Percentiles rank a stretch among this genome's conserved stretches.
These are phyloP conservation scores for Takashimella koratensis DNA, from an alignment of 1,284 basidiomycete species.

Conservation along the genomic window DNA sequence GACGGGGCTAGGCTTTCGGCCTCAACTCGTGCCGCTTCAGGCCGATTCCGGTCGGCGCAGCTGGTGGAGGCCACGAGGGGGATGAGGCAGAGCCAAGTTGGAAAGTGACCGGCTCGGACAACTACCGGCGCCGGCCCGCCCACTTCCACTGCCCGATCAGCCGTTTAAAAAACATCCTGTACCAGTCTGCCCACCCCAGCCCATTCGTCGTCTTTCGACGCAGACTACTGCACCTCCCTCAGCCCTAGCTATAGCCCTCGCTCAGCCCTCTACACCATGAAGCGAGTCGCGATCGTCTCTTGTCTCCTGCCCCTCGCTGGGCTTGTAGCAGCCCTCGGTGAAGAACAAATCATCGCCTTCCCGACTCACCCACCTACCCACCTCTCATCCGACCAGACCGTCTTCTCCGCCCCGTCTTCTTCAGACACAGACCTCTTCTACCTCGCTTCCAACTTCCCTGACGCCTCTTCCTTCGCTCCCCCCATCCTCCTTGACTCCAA, in stretches of 20 bases:
- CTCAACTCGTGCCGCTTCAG: not conserved
- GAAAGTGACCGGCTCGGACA: not conserved
- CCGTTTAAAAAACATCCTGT: not conserved
- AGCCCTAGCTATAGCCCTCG: not conserved
- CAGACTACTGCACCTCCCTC: not conserved
- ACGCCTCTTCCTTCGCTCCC: not conserved
- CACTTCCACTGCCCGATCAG: not conserved
- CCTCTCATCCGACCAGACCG: not conserved
- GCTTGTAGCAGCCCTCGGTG: not conserved
- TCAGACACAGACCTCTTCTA: not conserved
- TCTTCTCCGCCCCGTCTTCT: not conserved
- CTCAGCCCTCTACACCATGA: not conserved
- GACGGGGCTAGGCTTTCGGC: no score
- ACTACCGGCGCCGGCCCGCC: not conserved
- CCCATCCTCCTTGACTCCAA: constrained; percentile 12
- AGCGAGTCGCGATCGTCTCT: not conserved
- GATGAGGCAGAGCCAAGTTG: not conserved
- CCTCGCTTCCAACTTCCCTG: not conserved
- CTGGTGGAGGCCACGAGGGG: no score
- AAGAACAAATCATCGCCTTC: not conserved
- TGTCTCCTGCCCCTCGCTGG: not conserved
- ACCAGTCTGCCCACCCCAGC: not conserved
- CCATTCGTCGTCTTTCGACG: no score
- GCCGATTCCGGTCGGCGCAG: not conserved
- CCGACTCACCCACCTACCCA: not conserved